Base-by-base conservation (phyloP, 768 basidiomycete species). In the Vararia minispora region DNA sequence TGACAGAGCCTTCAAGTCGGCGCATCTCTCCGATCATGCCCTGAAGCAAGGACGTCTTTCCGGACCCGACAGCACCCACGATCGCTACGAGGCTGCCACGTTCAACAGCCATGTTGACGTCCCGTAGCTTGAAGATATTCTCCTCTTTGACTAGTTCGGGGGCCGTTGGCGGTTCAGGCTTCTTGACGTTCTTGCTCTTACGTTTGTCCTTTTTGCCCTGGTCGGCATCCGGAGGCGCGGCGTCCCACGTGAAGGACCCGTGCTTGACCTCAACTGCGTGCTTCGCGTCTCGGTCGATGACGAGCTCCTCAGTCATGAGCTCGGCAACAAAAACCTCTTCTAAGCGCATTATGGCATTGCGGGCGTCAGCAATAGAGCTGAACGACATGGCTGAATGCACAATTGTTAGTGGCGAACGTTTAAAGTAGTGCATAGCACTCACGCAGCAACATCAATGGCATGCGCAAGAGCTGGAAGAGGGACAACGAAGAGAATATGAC, bases 191-290 rank as follows among this genome's bases (percentile, higher is more conserved):
- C 32, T 27, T 39, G 32, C 37, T 41, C 43, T 35, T 20, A 2
- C 17, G 5, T 24, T 34, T 42, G 28, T 39, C 43, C 28, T 40
- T 44, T 43, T 54, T 51, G 37, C 21, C 47, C 26, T 50, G 62
- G 21, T 60, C 66, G 0, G 50, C 50, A 28, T 74, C 69, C 1
- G 72, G 70, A 0, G 79, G 76, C 1, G 81, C 73, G 4, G 76
- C 69, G 49, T 95, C 91, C 92, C 92, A 97, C 1, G 76, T 76
- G 60, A 94, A 94, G 9, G 76, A 70, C 5, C 76, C 89, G 38
- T 70, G 65, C 33, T 72, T 63, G 31, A 87, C 71, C 40, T 70
- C 66, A 37, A 95, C 50, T 2, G 88, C 92, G 23, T 62, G 57
- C n/a, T 74, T 63, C 21, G 84, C 54, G 11, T 63, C 52, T 1